A percentile compares a stretch with the other conserved stretches of the same genome.
Evolutionary conservation across 1,284 basidiomycete species (phyloP).

Genomic region (Austroboletus niveus): DNA sequence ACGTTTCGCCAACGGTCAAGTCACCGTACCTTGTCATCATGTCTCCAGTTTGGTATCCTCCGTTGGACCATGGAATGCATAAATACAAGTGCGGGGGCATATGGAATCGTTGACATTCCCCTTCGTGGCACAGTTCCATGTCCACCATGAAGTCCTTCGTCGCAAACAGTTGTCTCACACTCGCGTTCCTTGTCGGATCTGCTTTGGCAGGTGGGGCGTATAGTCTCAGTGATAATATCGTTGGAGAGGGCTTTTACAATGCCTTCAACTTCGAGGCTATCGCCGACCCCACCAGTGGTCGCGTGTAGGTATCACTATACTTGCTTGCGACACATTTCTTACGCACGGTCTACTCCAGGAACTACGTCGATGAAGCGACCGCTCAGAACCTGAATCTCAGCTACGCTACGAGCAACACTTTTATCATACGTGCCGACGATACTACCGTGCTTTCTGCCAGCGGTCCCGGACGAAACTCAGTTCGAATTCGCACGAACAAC

Average conservation of each 20-base stretch:
- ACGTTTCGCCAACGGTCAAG: neutral
- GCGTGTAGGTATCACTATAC: slow-evolving; percentile 37
- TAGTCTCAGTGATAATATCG: slow-evolving; percentile 35
- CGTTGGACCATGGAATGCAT: neutral
- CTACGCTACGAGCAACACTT: slow-evolving; percentile 43
- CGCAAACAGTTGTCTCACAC: slow-evolving; percentile 2
- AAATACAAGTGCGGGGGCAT: slow-evolving; percentile 10
- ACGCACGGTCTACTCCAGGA: slow-evolving; percentile 33
- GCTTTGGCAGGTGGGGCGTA: slow-evolving; percentile 38
- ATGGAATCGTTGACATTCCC: neutral
- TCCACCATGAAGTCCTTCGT: slow-evolving; percentile 17
- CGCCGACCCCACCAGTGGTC: slow-evolving; percentile 46
- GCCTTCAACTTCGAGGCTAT: slow-evolving; percentile 46
- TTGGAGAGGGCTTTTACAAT: slow-evolving; percentile 42
- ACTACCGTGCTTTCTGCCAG: slow-evolving; percentile 42
- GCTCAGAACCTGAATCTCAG: slow-evolving; percentile 48
- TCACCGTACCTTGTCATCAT: too few species aligned
- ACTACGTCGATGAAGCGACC: slow-evolving; percentile 49
- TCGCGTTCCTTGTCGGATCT: slow-evolving; percentile 14
- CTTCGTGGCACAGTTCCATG: neutral
- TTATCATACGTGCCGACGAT: slow-evolving; percentile 55
- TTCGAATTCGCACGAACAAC: slow-evolving; percentile 52
- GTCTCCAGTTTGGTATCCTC: neutral
- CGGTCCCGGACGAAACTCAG: slow-evolving; percentile 58
- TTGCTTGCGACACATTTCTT: neutral